Evolutionary conservation across 208 protist genomes (phyloP).

Genomic region (Lotmaria passim): DNA sequence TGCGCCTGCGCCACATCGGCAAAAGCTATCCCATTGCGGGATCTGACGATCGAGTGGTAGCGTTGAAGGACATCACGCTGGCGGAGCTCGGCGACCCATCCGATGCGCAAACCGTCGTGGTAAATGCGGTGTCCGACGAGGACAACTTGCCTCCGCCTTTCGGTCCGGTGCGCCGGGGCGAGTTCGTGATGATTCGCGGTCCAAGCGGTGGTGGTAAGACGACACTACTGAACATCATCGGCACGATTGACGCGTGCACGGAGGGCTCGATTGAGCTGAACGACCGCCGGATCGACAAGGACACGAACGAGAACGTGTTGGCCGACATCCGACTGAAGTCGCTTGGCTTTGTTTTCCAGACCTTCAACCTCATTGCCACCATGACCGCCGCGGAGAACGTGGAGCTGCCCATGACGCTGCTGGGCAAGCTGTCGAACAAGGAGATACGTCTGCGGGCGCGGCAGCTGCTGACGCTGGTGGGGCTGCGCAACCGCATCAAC

Average conservation of each 20-base stretch:
- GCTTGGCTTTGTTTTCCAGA: conserved; percentile 98
- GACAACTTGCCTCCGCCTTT: conserved; percentile 45
- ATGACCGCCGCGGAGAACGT: conserved; percentile 98
- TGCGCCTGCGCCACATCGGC: conserved; percentile 63
- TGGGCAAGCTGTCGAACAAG: conserved; percentile 81
- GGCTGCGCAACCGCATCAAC: conserved; percentile 94
- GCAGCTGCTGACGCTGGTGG: conserved; percentile 92
- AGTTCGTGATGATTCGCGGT: conserved; percentile 97
- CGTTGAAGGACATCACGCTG: conserved; percentile 71
- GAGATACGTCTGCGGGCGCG: conserved; percentile 86
- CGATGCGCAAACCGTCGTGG: background rate
- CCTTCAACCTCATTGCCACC: conserved; percentile 97
- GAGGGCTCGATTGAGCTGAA: conserved; percentile 89
- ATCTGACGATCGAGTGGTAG: conserved; percentile 58
- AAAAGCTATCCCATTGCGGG: conserved; percentile 75
- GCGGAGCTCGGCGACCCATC: conserved; percentile 33
- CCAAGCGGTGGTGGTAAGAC: conserved; percentile 98
- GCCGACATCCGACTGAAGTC: conserved; percentile 91
- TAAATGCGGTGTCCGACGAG: background rate
- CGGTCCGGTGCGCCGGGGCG: conserved; percentile 84
- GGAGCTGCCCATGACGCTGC: conserved; percentile 96
- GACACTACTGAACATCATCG: conserved; percentile 95
- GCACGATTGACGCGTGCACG: conserved; percentile 90
- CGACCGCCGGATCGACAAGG: conserved; percentile 60
- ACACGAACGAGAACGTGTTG: conserved; percentile 80